phyloP scores from a whole-genome alignment of 345 rosid genomes.

The Melastoma malabathricum region DNA sequence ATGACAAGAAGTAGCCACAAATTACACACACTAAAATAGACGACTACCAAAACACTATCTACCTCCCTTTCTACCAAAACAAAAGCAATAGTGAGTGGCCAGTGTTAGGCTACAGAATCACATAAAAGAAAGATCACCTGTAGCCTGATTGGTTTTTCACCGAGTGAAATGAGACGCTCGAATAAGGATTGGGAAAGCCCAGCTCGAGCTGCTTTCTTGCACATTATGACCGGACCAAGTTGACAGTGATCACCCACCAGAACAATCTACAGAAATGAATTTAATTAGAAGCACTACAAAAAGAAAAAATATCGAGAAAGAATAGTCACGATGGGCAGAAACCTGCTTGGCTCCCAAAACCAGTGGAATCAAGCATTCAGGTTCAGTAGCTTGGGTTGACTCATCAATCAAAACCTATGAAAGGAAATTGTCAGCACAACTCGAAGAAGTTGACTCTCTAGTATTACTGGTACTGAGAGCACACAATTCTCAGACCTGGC shows the following conservation, averaged over 20 bases:
- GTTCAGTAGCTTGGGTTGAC: constrained; percentile 98
- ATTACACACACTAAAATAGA: neutral
- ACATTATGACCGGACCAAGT: constrained; percentile 99
- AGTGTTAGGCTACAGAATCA: neutral
- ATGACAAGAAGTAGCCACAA: neutral
- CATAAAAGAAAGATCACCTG: constrained; percentile 41
- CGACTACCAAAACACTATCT: too few relatives aligned
- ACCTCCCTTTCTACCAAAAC: too few relatives aligned
- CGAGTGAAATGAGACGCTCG: constrained; percentile 95
- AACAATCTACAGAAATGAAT: constrained; percentile 42
- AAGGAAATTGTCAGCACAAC: too few relatives aligned
- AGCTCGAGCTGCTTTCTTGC: constrained; percentile 99
- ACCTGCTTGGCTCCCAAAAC: constrained; percentile 99
- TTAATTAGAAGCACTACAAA: constrained; percentile 1
- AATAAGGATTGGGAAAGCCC: constrained; percentile 95
- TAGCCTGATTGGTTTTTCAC: constrained; percentile 94
- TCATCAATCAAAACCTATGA: constrained; percentile 94
- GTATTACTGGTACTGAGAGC: neutral
- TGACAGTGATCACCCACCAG: constrained; percentile 99
- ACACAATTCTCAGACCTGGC: constrained; percentile 47
- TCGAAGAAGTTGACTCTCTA: neutral
- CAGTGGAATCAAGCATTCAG: constrained; percentile 97
- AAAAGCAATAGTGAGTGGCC: neutral
- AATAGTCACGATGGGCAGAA: neutral
- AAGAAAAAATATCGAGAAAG: neutral